A percentile compares a stretch with the other conserved stretches of the same genome.
phyloP scores from a whole-genome alignment of 345 rosid species.

The Aquilaria sinensis region DNA sequence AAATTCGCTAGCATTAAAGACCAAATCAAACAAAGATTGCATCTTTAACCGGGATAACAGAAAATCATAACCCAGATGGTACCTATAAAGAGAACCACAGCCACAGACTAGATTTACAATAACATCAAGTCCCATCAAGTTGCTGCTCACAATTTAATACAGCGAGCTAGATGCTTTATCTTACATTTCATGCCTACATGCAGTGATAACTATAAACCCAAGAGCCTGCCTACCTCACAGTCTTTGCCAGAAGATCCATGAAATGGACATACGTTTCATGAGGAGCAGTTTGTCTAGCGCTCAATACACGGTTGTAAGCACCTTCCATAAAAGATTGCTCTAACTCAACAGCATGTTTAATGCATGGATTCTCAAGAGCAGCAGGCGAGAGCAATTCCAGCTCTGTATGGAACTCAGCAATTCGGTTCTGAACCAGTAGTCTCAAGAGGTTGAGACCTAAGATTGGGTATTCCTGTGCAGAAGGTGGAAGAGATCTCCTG shows the following conservation, averaged over 20 bases:
- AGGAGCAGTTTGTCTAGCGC: slow-evolving; percentile 89
- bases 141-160: background rate
- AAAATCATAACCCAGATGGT: background rate
- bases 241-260: slow-evolving; percentile 98
- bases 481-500: slow-evolving; percentile 64
- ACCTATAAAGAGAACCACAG: too few relatives aligned
- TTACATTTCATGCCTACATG: background rate
- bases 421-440: slow-evolving; percentile 88
- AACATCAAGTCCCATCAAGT: too few relatives aligned
- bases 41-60: background rate
- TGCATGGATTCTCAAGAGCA: slow-evolving; percentile 80
- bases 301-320: slow-evolving; percentile 90
- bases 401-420: slow-evolving; percentile 97
- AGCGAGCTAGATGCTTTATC: background rate
- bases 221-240: slow-evolving; percentile 61
- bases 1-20: too few relatives aligned
- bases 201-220: background rate
- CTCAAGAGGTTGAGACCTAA: slow-evolving; percentile 93
- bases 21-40: too few relatives aligned
- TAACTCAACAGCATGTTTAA: slow-evolving; percentile 95
- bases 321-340: slow-evolving; percentile 99
- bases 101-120: too few relatives aligned
- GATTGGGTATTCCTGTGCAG: slow-evolving; percentile 79
- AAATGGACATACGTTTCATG: slow-evolving; percentile 82
- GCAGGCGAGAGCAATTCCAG: slow-evolving; percentile 75